Evolutionary conservation across 2,329 filamentous ascomycete genomes (phyloP).

Genomic region (Cadophora luteo-olivacea): DNA sequence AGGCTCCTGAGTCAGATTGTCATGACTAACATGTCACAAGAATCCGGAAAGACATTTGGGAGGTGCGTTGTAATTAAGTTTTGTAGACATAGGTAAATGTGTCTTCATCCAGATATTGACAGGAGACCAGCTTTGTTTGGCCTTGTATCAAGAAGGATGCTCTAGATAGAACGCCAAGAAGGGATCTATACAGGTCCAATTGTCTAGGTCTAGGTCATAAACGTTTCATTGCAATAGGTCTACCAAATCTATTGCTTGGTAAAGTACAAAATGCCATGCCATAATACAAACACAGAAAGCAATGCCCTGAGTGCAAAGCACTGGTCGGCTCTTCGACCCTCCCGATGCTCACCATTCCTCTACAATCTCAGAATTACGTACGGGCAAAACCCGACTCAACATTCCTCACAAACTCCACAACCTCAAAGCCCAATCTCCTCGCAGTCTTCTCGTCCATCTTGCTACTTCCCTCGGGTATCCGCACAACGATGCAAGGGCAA

Average conservation of each 20-base stretch:
- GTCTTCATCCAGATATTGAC: no score
- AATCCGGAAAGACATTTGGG: no score
- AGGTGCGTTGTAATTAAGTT: no score
- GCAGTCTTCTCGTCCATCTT: conserved; percentile 72
- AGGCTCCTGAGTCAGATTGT: neutral
- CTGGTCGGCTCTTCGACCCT: neutral
- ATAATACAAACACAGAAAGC: conserved; percentile 8
- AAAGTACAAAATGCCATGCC: neutral
- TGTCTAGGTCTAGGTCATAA: neutral
- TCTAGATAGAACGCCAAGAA: neutral
- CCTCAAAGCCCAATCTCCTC: conserved; percentile 82
- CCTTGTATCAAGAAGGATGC: neutral
- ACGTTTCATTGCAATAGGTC: conserved; percentile 15
- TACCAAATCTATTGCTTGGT: conserved; percentile 19
- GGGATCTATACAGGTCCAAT: neutral
- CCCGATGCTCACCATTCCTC: neutral
- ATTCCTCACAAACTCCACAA: conserved; percentile 75
- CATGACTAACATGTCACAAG: no score
- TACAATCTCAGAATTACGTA: conserved; percentile 3
- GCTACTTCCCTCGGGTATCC: conserved; percentile 48
- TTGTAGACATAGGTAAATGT: no score
- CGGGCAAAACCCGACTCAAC: conserved; percentile 33
- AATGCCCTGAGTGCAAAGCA: conserved; percentile 1
- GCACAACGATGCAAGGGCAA: conserved; percentile 60
- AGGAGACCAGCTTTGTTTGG: no score